A percentile compares a stretch with the other conserved stretches of the same genome.
Evolutionary conservation across 768 basidiomycete species (phyloP).

Genomic region (Sporobolomyces phaffii): DNA sequence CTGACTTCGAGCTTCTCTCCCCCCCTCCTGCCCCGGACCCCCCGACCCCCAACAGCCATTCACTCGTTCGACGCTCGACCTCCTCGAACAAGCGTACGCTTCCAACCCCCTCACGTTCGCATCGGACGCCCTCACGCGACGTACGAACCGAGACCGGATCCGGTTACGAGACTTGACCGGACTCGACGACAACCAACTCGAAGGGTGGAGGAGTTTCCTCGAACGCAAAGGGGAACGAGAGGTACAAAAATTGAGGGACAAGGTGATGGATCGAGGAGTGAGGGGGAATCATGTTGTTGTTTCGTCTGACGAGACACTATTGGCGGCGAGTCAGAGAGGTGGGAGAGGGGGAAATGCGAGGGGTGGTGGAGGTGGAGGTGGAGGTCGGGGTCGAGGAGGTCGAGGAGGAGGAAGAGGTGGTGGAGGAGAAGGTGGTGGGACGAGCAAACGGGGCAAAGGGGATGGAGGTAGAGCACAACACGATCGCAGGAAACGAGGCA

Average conservation of each 20-base stretch:
- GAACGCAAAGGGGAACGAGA: constrained; percentile 53
- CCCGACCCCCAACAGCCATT: constrained; percentile 17
- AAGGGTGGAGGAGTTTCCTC: constrained; percentile 79
- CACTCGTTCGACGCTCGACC: constrained; percentile 38
- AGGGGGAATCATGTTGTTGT: constrained; percentile 30
- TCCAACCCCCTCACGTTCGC: constrained; percentile 69
- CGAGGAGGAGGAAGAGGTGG: not conserved
- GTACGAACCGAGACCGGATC: constrained; percentile 56
- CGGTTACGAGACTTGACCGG: constrained; percentile 67
- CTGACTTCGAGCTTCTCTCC: not conserved
- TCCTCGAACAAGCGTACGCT: constrained; percentile 69
- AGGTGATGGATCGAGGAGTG: constrained; percentile 65
- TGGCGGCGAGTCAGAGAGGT: not conserved
- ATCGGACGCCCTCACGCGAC: constrained; percentile 64
- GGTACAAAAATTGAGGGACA: constrained; percentile 66
- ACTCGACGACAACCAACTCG: constrained; percentile 72
- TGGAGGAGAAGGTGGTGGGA: not conserved
- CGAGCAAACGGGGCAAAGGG: not conserved
- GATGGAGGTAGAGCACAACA: constrained; percentile 23
- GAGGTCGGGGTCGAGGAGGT: constrained; percentile 7
- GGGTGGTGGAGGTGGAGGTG: constrained; percentile 40
- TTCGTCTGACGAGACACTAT: constrained; percentile 5
- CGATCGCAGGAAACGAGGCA: constrained; percentile 58
- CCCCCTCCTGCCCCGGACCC: constrained; percentile 35
- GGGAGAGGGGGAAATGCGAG: constrained; percentile 50